Evolutionary conservation across 1,139 yeast species (phyloP), one percentile per base, ranked within the genome.

Genomic region (Citeromyces hawaiiensis): DNA sequence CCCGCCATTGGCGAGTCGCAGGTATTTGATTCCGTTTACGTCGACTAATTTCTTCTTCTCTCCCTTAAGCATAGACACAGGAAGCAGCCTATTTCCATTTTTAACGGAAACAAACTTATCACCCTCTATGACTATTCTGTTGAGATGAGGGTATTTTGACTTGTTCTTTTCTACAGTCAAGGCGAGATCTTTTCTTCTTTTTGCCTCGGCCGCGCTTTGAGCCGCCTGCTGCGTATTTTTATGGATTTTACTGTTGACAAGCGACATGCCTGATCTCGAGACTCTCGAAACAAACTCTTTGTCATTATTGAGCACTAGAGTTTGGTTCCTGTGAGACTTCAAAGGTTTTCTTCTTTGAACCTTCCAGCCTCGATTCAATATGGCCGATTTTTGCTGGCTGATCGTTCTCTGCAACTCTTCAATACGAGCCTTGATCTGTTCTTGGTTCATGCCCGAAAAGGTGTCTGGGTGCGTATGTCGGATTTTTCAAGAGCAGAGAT

Each of bases 51-150:
- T 41, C 3, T 54, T 17, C n/a, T 40, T 41, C 1, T n/a, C 25
- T 3, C 43, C 45, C 1, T 17, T 27, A 16, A 35, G 33, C 15
- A 32, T 39, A 4, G 57, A 51, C 2, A 54, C 47, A 2, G 55
- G 42, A 1, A 48, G 47, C 29, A 57, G 40, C 35, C 46, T 44
- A 2, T 46, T 43, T 8, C 47, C 48, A 37, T 42, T 48, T 43
- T 44, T 49, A 31, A 43, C 48, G 35, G 47, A 29, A 1, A 52
- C 53, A 43, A 50, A 55, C 35, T 50, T 50, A 30, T 47, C 56
- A 4, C 61, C 63, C 25, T 56, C 59, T 8, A 68, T 52, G 16
- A 44, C 43, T 1, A 65, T 47, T 37, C 73, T 51, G 45, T 71
- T 74, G 43, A 62, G 60, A 40, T 50, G 51, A 31, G 59, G 65